phyloP scores from a whole-genome alignment of 208 protist genomes.

The Leishmania amazonensis region DNA sequence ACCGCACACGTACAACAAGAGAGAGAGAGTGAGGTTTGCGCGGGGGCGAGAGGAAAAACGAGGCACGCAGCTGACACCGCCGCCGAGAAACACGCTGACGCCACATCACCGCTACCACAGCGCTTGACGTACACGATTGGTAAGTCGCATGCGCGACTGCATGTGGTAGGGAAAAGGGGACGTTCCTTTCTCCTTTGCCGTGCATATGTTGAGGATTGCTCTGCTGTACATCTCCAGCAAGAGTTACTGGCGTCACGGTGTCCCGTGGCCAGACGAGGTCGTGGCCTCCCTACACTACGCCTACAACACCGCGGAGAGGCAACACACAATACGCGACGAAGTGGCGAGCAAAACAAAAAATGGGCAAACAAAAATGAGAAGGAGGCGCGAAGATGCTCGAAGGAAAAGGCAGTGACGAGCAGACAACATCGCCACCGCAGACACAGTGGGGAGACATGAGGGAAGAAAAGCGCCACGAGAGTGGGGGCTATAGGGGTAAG shows the following conservation, averaged over 20 bases:
- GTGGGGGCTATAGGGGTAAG: neutral
- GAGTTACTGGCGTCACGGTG: neutral
- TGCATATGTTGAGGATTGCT: neutral
- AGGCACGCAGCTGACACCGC: neutral
- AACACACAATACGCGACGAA: neutral
- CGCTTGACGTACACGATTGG: neutral
- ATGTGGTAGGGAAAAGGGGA: neutral
- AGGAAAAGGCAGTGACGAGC: neutral
- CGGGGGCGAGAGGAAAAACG: neutral
- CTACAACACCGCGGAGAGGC: neutral
- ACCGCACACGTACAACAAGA: neutral
- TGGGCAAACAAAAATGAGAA: neutral
- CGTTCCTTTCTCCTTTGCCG: neutral
- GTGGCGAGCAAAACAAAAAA: neutral
- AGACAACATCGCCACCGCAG: neutral
- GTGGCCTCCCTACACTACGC: neutral
- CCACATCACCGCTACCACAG: neutral
- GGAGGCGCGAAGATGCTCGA: neutral
- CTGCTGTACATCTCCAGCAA: neutral
- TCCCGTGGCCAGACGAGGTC: neutral
- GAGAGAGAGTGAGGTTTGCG: neutral
- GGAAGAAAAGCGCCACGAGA: neutral
- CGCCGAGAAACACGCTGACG: neutral
- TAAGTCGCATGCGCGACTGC: neutral
- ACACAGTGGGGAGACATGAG: neutral